Evolutionary conservation across 2,329 filamentous ascomycete genomes (phyloP), one percentile per base, ranked within the genome.

Genomic region (Fusarium pseudonygamai): DNA sequence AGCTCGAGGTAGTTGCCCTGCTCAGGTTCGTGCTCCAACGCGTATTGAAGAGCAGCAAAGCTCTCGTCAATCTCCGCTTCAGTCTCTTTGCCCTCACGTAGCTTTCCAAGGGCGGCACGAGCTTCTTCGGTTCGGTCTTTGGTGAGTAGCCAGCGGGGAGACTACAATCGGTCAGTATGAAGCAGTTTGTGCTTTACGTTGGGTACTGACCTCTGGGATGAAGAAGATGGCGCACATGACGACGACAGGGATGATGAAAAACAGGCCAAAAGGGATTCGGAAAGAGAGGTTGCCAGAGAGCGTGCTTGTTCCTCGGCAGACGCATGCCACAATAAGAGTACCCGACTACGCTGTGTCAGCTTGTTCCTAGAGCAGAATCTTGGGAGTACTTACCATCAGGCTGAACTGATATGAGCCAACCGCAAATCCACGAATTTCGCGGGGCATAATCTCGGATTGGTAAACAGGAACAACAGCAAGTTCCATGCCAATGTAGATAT

Each of bases 371-470:
- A 28, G 26, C 26, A 28, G 26, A 28, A 28, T 28, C 26, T 28
- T 28, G 26, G 26, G 26, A 28, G 26, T 28, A 28, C 26, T 34
- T 40, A 22, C 60, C 71, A 53, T 78, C 6, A 82, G 60, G 32
- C 77, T 78, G 8, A 81, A 61, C 55, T 82, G 81, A 56, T 83
- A 83, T 1, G 80, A 78, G 2, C 79, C 79, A 11, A 82, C 81
- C 15, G 79, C 77, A 24, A 82, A 75, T 1, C 82, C 82, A 20
- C 82, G 79, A 11, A 82, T 78, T 47, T 83, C 82, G 1, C 39
- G 39, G 11, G 39, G 77, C 73, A 15, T 70, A 53, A 9, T 79
- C 46, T 83, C 82, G 2, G 81, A 80, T 57, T 82, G 80, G 26
- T 78, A 80, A 0, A 79, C 76, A 0, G 83, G 83, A 3, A 83